Evolutionary conservation across 176 grass and related monocot species (phyloP), one percentile per base, ranked within the genome.

Genomic region (Oryza punctata): DNA sequence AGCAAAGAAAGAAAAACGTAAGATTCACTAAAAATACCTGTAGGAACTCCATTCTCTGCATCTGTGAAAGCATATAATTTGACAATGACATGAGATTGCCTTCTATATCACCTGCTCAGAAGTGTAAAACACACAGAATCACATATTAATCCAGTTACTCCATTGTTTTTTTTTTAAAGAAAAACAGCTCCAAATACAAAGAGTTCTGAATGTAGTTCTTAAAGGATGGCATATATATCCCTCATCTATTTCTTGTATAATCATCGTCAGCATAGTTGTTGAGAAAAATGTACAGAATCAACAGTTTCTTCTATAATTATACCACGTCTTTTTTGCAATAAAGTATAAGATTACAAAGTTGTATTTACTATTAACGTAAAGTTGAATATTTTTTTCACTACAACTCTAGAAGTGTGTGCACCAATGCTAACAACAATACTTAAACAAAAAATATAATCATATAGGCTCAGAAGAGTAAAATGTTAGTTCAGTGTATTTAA

Each of bases 21-120:
- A 64, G 15, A 66, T 21, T 38, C 1, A 71, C 1, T 46, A 71
- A 84, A 76, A 80, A 37, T 19, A 94, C 89, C 92, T 94, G 87
- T 70, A 94, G 52, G 63, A 87, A 81, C 54, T 94, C 81, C 78
- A 91, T 76, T 67, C 76, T 85, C 81, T 88, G 81, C 77, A 78
- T 85, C 59, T 91, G 92, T 10, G 76, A 87, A 43, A 65, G n/a
- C 54, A 92, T 85, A 89, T 75, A 91, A 79, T 63, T 88, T 70
- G 83, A 87, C 65, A 94, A 78, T 26, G 77, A 61, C 45, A 60
- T 83, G 23, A 94, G 71, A 63, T 85, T 85, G 76, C 23, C 67
- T 67, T 94, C 93, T 52, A 92, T 63, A 83, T 88, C 85, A 82
- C 73, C 82, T 84, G 72, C 15, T 14, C 72, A 75, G 46, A n/a